Conservation (phyloP, 192 early-diverging fungal species). For the Rhizophagus clarus region DNA sequence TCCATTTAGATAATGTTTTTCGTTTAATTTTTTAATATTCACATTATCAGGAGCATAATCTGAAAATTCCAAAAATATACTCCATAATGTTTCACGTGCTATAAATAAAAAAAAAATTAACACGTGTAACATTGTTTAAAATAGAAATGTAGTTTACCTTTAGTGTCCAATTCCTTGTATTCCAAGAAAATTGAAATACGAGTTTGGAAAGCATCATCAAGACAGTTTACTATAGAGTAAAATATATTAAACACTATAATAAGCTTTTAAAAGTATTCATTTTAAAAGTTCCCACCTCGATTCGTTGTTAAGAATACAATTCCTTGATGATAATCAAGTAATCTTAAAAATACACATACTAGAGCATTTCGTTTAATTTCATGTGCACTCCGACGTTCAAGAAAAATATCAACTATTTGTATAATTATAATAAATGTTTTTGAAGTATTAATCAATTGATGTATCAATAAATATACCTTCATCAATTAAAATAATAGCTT, state of each 20-base stretch:
- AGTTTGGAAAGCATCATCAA: constrained; percentile 59
- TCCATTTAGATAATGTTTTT: constrained; percentile 8
- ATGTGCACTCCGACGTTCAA: constrained; percentile 49
- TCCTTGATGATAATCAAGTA: constrained; percentile 64
- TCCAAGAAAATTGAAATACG: constrained; percentile 54
- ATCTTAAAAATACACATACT: constrained; percentile 58
- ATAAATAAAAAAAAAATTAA: no score
- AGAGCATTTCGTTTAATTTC: constrained; percentile 59
- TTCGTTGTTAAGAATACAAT: constrained; percentile 69
- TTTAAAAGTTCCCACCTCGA: constrained; percentile 41
- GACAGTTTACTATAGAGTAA: neutral
- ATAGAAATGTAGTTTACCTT: no score
- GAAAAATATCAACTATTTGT: constrained; percentile 54
- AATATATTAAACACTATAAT: no score
- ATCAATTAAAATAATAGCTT: constrained; percentile 57
- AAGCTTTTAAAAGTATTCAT: no score
- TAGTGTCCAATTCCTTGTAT: constrained; percentile 44
- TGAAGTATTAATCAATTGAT: no score
- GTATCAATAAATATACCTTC: neutral
- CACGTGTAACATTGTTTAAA: no score
- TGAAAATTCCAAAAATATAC: constrained; percentile 41
- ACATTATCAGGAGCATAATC: neutral
- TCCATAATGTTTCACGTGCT: constrained; percentile 53
- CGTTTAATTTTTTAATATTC: neutral
- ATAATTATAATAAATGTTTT: neutral